Evolutionary conservation across 2,329 filamentous ascomycete species (phyloP), one percentile per base, ranked within the genome.

Genomic region (Fusarium marasasianum): DNA sequence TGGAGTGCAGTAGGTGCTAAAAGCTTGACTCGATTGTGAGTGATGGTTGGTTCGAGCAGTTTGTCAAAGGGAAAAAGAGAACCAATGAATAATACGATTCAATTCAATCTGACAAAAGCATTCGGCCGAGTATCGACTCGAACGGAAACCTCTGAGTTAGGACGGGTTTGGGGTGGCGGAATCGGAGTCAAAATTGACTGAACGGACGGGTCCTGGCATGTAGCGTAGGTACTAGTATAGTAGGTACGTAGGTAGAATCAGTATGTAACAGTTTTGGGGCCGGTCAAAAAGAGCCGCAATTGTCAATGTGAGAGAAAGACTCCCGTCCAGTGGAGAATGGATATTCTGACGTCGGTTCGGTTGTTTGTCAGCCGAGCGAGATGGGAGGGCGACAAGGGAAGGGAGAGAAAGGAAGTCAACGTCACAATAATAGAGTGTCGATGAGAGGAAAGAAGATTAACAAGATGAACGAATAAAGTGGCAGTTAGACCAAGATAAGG

Each of bases 281-380:
- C 61, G 60, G 63, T 61, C 72, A 33, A 48, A 57, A 71, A 71
- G 76, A 77, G 76, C 74, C 76, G 72, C 70, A 60, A 33, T 51
- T 60, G 59, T 37, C 18, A 37, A 35, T 35, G 35, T 18, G 24
- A 38, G 50, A 26, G 22, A 61, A 44, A 26, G 24, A 51, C 20
- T 64, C 63, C 55, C 67, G 31, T 33, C 64, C 60, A 74, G 48
- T 35, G 31, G 48, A 51, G 63, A 51, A 51, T 67, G 54, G 44
- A 17, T 45, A n/a, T 45, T 41, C 56, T 59, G 53, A 55, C 40
- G 66, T 63, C 22, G 26, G 38, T 15, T 63, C 26, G 53, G 38
- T 43, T 33, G 40, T 53, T 48, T 57, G 62, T 77, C 66, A 71
- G 75, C 61, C 51, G 57, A 66, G 54, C 45, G 59, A 66, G 54